Base-by-base conservation (phyloP, 345 rosid species). In the Boechera divaricarpa region DNA sequence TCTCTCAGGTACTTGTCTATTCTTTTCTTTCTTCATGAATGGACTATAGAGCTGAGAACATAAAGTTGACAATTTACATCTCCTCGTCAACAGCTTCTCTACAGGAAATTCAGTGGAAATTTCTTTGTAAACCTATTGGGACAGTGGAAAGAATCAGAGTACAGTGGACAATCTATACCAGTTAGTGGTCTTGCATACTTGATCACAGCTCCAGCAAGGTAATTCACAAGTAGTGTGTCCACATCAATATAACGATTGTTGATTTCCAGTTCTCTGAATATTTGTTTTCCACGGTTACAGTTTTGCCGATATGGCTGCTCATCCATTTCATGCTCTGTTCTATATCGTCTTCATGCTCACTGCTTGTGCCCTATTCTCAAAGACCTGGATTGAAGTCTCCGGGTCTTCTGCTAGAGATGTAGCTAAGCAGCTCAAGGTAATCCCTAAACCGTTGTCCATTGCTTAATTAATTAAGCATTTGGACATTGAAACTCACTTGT, bases 341-440 rank as follows among this genome's bases (percentile, higher is more conserved):
- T 90, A 90, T 73, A 79, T 90, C 16, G 82, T 90, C 39, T 90
- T 90, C 76, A 90, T 90, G 96, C 82, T 90, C 48, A 73, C 87
- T 5, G 91, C 96, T 6, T 90, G 96, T 82, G 93, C 93, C 10
- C 82, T 88, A 21, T 90, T 90, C 85, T 90, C 93, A 21, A 90
- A 88, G 77, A 86, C 95, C 9, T 90, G 95, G 92, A 90, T 90
- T 52, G 92, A 90, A 78, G 92, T 90, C 49, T 88, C 96, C 4
- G 91, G 96, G 15, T 90, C 96, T 58, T 88, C 96, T 29, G 96
- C 96, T 38, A 84, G 61, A 70, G 96, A 90, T 77, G 96, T 90
- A 11, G 90, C 96, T 42, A 88, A 88, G 82, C 93, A 90, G 86
- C 93, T 90, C 51, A 90, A 88, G 91, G 96, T 85, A 82, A 28